Conservation (phyloP, 768 basidiomycete genomes). For the Tylopilus plumbeoviolaceoides region DNA sequence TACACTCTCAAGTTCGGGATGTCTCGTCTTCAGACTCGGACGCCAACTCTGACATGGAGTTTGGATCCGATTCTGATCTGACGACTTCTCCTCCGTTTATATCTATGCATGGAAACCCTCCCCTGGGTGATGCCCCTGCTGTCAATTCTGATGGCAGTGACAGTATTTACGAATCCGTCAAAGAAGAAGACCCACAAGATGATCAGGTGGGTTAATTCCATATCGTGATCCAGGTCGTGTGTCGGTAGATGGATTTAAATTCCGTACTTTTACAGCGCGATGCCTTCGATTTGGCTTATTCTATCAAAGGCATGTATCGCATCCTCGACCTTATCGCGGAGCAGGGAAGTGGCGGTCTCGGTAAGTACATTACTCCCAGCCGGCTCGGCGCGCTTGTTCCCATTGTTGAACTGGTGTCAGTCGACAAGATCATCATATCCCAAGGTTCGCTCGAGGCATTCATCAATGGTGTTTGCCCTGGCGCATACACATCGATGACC, state of each 20-base stretch:
- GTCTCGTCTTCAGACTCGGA: slow-evolving; percentile 8
- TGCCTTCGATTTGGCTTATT: slow-evolving; percentile 21
- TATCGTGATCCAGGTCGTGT: no score
- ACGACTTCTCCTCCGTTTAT: slow-evolving; percentile 5
- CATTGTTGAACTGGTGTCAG: slow-evolving; percentile 26
- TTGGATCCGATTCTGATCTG: not conserved
- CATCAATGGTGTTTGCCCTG: slow-evolving; percentile 45
- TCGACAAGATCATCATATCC: slow-evolving; percentile 60
- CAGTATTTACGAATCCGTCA: slow-evolving; percentile 16
- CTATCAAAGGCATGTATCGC: slow-evolving; percentile 46
- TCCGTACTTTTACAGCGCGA: slow-evolving; percentile 1
- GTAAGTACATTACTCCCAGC: slow-evolving; percentile 26
- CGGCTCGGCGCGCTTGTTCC: not conserved
- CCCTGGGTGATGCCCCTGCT: not conserved
- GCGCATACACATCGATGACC: slow-evolving; percentile 50
- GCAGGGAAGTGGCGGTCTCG: slow-evolving; percentile 47
- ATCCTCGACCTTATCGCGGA: slow-evolving; percentile 53
- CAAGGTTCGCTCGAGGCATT: slow-evolving; percentile 47
- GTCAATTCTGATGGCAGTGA: slow-evolving; percentile 5
- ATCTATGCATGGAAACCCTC: not conserved
- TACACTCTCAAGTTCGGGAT: not conserved
- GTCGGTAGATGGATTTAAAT: no score
- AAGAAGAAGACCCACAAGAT: slow-evolving; percentile 2
- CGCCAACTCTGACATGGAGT: not conserved
- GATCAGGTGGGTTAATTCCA: slow-evolving; percentile 15